Evolutionary conservation across 1,139 yeast genomes (phyloP).

Genomic region (Yamadazyma friedrichii): DNA sequence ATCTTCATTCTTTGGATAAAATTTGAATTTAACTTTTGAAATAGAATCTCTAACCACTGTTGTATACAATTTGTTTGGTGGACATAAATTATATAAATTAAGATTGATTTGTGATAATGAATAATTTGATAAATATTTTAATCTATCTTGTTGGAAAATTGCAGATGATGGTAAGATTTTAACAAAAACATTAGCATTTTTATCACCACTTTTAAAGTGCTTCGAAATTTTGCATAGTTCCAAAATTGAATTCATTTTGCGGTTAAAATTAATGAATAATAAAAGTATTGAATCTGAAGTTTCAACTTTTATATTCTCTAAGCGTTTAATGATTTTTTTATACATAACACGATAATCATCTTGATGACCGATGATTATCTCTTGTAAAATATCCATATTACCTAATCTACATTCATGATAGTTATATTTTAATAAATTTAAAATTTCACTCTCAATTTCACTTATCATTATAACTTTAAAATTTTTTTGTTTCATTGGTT

Average conservation of each 20-base stretch:
- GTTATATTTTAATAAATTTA: conserved; percentile 38
- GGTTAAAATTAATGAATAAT: conserved; percentile 45
- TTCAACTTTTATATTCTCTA: conserved; percentile 37
- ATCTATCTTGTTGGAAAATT: conserved; percentile 31
- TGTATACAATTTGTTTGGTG: conserved; percentile 34
- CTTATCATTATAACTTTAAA: conserved; percentile 53
- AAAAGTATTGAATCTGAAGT: conserved; percentile 48
- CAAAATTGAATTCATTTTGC: conserved; percentile 43
- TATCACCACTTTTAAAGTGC: conserved; percentile 43
- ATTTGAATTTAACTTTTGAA: conserved; percentile 51
- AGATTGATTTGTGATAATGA: conserved; percentile 53
- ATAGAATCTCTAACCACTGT: conserved; percentile 49
- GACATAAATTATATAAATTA: conserved; percentile 63
- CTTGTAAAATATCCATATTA: conserved; percentile 34
- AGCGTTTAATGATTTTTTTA: conserved; percentile 28
- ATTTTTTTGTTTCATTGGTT: conserved; percentile 52
- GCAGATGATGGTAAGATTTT: conserved; percentile 58
- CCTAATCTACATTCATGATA: conserved; percentile 55
- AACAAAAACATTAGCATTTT: conserved; percentile 43
- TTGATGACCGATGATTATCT: conserved; percentile 25
- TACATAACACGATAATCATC: conserved; percentile 23
- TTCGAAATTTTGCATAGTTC: conserved; percentile 49
- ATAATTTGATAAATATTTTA: conserved; percentile 49
- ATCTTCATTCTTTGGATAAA: conserved; percentile 26
- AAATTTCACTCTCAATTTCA: conserved; percentile 33